These are phyloP conservation scores for Phytophthora litchii DNA, from an alignment of 352 stramenopile species.

Conservation along the genomic window DNA sequence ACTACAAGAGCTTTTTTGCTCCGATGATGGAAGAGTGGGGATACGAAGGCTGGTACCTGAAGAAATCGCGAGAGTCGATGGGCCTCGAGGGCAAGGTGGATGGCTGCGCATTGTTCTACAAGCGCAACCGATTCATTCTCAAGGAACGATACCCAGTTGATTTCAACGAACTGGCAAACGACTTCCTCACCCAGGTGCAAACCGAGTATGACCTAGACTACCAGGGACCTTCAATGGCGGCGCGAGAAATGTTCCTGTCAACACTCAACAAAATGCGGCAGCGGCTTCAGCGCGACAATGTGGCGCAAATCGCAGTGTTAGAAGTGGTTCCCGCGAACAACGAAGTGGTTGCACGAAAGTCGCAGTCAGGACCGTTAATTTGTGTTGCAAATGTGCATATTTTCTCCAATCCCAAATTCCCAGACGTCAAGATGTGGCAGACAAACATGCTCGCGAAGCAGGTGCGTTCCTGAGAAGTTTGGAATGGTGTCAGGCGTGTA, in stretches of 20 bases:
- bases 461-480: constrained; percentile 30
- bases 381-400: constrained; percentile 99
- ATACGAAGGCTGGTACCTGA: constrained; percentile 98
- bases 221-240: constrained; percentile 58
- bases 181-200: constrained; percentile 71
- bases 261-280: constrained; percentile 67
- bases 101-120: constrained; percentile 98
- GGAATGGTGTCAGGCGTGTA: background rate
- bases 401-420: constrained; percentile 98
- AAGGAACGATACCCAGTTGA: constrained; percentile 95
- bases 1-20: constrained; percentile 98
- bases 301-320: constrained; percentile 97
- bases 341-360: constrained; percentile 54
- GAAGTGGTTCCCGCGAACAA: constrained; percentile 91
- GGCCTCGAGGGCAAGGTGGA: constrained; percentile 97
- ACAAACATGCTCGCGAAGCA: constrained; percentile 88
- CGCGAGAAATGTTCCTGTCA: constrained; percentile 65
- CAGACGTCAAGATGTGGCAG: constrained; percentile 99
- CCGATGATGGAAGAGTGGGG: constrained; percentile 94
- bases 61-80: constrained; percentile 98
- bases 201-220: constrained; percentile 85
- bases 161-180: constrained; percentile 95
- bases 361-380: constrained; percentile 74
- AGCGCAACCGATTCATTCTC: constrained; percentile 87
- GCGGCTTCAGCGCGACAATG: constrained; percentile 97